Conservation (phyloP, 306 rosid genomes). For the Cyclanthera cordifolia region DNA sequence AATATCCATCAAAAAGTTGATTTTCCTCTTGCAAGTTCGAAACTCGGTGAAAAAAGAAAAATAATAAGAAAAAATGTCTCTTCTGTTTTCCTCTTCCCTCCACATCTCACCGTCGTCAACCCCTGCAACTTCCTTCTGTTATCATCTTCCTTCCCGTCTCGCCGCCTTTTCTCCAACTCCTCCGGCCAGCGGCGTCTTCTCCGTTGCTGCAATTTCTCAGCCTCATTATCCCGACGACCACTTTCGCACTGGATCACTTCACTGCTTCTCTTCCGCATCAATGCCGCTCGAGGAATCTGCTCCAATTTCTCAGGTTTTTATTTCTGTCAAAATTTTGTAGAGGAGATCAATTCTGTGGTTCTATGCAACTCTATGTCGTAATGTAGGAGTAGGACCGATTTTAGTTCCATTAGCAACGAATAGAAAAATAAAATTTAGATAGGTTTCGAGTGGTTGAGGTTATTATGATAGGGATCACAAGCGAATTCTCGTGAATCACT, state of each 20-base stretch:
- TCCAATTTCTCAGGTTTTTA: conserved; percentile 50
- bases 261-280: conserved; percentile 29
- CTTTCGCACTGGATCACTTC: conserved; percentile 18
- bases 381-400: background rate
- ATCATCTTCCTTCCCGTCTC: conserved; percentile 18
- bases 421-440: background rate
- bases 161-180: conserved; percentile 19
- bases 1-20: background rate
- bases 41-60: background rate
- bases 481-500: background rate
- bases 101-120: conserved; percentile 15
- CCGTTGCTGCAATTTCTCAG: conserved; percentile 11
- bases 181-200: conserved; percentile 18
- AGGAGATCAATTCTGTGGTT: background rate
- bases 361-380: background rate
- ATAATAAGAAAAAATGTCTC: conserved; percentile 38
- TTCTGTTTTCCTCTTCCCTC: conserved; percentile 13
- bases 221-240: background rate
- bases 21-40: background rate
- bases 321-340: background rate
- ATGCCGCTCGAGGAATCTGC: conserved; percentile 24
- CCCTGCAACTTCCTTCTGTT: conserved; percentile 15
- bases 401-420: background rate
- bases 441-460: background rate
- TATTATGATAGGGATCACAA: background rate